Conservation (phyloP, 352 stramenopile species). For the Phytophthora fragariae region DNA sequence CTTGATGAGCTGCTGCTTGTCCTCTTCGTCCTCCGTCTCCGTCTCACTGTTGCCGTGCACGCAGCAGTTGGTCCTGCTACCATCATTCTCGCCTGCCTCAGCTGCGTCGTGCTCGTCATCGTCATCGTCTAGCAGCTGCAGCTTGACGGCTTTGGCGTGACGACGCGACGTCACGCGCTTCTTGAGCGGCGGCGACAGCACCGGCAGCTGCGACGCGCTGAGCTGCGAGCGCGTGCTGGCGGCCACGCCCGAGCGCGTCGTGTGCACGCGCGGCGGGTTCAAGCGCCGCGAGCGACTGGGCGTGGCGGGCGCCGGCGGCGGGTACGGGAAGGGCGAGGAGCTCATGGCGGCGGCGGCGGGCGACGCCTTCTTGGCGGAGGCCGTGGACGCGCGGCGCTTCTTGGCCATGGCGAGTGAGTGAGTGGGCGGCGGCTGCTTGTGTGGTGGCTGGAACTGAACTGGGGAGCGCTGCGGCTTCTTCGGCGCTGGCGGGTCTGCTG, state of each 20-base stretch:
- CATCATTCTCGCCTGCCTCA: slow-evolving; percentile 27
- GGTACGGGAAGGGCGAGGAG: slow-evolving; percentile 40
- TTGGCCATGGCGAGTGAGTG: slow-evolving; percentile 33
- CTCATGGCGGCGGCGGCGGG: slow-evolving; percentile 29
- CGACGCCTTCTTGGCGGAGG: slow-evolving; percentile 25
- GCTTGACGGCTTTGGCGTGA: slow-evolving; percentile 44
- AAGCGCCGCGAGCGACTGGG: slow-evolving; percentile 27
- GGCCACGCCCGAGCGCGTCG: slow-evolving; percentile 36
- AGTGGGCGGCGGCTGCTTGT: slow-evolving; percentile 7
- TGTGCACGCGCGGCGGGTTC: slow-evolving; percentile 27
- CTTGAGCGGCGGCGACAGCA: slow-evolving; percentile 61
- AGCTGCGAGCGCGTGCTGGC: slow-evolving; percentile 44
- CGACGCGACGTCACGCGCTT: slow-evolving; percentile 53
- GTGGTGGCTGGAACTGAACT: slow-evolving; percentile 32
- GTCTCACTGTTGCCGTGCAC: slow-evolving; percentile 16
- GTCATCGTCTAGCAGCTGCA: slow-evolving; percentile 43
- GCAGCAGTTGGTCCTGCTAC: slow-evolving; percentile 15
- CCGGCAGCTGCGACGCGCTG: slow-evolving; percentile 28
- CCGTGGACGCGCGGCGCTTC: slow-evolving; percentile 41
- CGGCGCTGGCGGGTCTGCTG: slow-evolving; percentile 25
- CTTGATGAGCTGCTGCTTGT: slow-evolving; percentile 43
- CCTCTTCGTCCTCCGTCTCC: slow-evolving; percentile 34
- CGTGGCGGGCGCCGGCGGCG: slow-evolving; percentile 23
- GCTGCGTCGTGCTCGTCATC: slow-evolving; percentile 21
- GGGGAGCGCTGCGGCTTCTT: slow-evolving; percentile 17